Conservation (phyloP, 257 asterid genomes). For the Solanum rostratum region DNA sequence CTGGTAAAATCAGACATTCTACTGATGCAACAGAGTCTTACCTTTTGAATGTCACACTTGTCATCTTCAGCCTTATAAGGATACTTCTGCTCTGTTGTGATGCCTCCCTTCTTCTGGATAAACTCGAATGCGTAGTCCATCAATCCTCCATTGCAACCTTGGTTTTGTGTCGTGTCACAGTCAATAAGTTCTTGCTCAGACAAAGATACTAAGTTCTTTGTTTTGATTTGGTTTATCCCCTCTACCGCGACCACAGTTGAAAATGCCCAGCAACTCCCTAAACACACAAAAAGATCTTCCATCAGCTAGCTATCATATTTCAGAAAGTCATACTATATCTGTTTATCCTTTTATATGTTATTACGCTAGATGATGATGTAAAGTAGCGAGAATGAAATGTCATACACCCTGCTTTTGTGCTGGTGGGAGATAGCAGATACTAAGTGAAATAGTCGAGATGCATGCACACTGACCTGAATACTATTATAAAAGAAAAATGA, state of each 20-base stretch:
- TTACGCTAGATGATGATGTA: not conserved
- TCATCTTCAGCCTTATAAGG: slow-evolving; percentile 69
- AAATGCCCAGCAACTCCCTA: slow-evolving; percentile 98
- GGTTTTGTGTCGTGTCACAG: slow-evolving; percentile 51
- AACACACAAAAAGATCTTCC: not conserved
- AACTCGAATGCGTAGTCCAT: slow-evolving; percentile 76
- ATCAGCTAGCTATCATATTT: not conserved
- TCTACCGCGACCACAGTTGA: slow-evolving; percentile 79
- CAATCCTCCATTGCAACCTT: slow-evolving; percentile 83
- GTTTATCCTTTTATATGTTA: not conserved
- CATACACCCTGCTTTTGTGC: not conserved
- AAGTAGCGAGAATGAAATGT: not conserved
- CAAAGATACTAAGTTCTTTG: slow-evolving; percentile 49
- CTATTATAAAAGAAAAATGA: not conserved
- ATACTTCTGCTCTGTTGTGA: slow-evolving; percentile 53
- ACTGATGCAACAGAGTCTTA: slow-evolving; percentile 2
- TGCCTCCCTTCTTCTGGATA: slow-evolving; percentile 59
- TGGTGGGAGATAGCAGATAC: not conserved
- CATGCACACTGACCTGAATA: not conserved
- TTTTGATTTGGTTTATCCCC: slow-evolving; percentile 71
- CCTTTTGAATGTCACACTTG: slow-evolving; percentile 47
- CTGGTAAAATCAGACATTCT: not conserved
- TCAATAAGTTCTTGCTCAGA: slow-evolving; percentile 88
- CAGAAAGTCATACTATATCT: not conserved
- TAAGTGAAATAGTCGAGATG: not conserved